These are phyloP conservation scores for Colletotrichum noveboracense DNA, from an alignment of 2,329 filamentous ascomycete species.

Conservation along the genomic window DNA sequence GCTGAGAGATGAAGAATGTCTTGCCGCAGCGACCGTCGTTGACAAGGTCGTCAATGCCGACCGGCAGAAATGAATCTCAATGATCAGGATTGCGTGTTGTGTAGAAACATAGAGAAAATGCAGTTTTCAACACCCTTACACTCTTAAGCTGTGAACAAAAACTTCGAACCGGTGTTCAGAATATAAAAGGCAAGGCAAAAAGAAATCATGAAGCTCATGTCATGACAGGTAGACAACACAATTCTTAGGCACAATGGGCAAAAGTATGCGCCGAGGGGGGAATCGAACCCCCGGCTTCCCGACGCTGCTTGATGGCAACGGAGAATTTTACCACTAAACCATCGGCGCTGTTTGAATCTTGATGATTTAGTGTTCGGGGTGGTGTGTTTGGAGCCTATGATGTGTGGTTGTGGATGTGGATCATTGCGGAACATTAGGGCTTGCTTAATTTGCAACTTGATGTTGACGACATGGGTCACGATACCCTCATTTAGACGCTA, in stretches of 20 bases:
- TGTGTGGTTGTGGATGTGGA: neutral
- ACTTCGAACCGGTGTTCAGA: rapidly evolving
- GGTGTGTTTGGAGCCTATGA: neutral
- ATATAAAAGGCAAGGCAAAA: neutral
- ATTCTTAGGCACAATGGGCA: neutral
- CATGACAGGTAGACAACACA: neutral
- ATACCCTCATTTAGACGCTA: neutral
- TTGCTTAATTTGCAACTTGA: neutral
- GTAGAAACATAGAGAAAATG: neutral
- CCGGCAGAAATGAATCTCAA: neutral
- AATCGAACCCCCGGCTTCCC: constrained; percentile 12
- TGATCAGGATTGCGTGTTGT: neutral
- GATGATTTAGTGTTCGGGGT: rapidly evolving
- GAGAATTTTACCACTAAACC: constrained; percentile 15
- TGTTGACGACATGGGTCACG: neutral
- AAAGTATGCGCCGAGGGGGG: neutral
- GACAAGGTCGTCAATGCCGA: neutral
- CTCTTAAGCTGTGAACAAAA: neutral
- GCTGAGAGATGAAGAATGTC: neutral
- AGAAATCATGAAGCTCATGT: rapidly evolving
- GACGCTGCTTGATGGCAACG: constrained; percentile 7
- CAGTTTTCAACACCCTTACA: neutral
- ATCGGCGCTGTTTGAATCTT: neutral
- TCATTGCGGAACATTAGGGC: neutral
- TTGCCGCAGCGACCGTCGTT: neutral